Base-by-base conservation (phyloP, 371 early-diverging fungal species). In the Zychaea mexicana region DNA sequence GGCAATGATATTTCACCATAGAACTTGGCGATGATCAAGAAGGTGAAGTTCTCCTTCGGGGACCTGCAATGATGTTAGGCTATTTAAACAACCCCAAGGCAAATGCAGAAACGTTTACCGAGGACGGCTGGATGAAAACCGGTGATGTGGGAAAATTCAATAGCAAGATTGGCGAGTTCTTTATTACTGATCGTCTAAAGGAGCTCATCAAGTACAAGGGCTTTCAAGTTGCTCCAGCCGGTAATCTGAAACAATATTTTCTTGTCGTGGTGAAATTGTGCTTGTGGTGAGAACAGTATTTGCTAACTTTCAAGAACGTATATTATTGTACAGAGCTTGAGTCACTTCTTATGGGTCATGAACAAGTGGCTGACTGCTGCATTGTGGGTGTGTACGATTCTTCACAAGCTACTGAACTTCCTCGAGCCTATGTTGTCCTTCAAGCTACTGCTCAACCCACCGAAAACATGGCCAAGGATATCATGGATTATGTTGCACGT, bases 11-110 rank as follows among this genome's bases (percentile, higher is more conserved):
- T 7, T 33, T 24, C 1, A 19, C n/a, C 52, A 19, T 73, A 84
- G 88, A 87, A 52, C 55, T 90, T 8, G 85, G 84, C 3, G 68
- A 68, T 13, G 84, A 82, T 49, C 67, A 86, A 63, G 62, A 65
- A 0, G 94, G 94, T 12, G 94, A 94, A 71, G 78, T 95, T 60
- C 82, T 92, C 60, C 60, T 96, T 57, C 83, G 87, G n/a, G 94
- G 96, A 0, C 92, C 95, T 3, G 92, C 89, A 60, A 79, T 94
- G 12, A 93, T 94, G 93, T 78, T 81, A 26, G 92, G 92, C 0
- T 91, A 93, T 39, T 70, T 86, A 19, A 86, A 89, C 57, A 87
- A 89, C 46, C 77, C 78, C 19, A 71, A 88, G 52, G 94, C 92
- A 4, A 94, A 93, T 5, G 68, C 69, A 17, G 84, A 86, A 1